Evolutionary conservation across 148 eudicot species (phyloP).

Genomic region (Camellia lanceoleosa): DNA sequence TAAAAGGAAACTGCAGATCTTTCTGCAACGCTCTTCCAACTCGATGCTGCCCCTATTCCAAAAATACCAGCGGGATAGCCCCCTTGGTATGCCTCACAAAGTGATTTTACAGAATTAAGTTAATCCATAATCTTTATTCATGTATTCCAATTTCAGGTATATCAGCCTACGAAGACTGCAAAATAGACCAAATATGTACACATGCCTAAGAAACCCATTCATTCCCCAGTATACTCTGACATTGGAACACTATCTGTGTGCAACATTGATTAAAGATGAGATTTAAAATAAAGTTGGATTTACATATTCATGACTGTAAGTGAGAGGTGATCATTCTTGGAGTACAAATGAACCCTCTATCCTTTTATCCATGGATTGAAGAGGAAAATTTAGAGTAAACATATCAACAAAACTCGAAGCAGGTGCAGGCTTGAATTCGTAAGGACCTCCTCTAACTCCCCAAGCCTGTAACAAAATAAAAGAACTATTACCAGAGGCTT

Average conservation of each 20-base stretch:
- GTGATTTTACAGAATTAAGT: too few relatives aligned
- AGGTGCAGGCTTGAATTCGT: constrained; percentile 92
- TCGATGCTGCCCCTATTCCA: too few relatives aligned
- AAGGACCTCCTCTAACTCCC: constrained; percentile 94
- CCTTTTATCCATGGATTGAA: constrained; percentile 65
- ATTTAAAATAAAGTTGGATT: constrained; percentile 1
- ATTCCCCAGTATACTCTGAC: background rate
- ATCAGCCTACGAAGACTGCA: too few relatives aligned
- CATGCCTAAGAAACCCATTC: background rate
- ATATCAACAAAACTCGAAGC: constrained; percentile 68
- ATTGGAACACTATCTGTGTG: background rate
- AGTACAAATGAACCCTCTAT: constrained; percentile 86
- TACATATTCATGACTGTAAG: background rate
- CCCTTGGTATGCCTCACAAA: too few relatives aligned
- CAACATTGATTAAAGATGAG: background rate
- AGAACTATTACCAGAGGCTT: background rate
- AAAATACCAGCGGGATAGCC: too few relatives aligned
- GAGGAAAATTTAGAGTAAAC: constrained; percentile 55
- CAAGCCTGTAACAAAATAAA: constrained; percentile 59
- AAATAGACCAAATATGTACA: too few relatives aligned
- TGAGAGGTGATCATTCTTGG: constrained; percentile 46
- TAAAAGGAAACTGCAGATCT: background rate
- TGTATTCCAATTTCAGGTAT: too few relatives aligned
- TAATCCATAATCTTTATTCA: background rate
- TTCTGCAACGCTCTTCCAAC: background rate